A percentile compares a stretch with the other conserved stretches of the same genome.
Conservation (phyloP, 176 grass and related monocot genomes). For the Elymus sibiricus region DNA sequence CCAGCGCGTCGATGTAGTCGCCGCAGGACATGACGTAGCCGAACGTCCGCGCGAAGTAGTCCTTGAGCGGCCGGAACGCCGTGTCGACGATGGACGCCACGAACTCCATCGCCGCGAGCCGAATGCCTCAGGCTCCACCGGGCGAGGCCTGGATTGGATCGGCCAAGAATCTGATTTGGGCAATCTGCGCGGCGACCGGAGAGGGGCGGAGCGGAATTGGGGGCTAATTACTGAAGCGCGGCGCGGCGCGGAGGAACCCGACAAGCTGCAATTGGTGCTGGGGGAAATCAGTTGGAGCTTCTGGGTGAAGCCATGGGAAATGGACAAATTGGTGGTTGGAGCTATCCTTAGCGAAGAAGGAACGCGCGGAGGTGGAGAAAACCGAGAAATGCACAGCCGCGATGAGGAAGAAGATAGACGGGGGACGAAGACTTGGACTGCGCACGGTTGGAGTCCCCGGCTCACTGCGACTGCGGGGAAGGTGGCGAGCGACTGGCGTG, state of each 20-base stretch:
- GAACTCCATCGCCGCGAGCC: slow-evolving; percentile 57
- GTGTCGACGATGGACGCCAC: slow-evolving; percentile 66
- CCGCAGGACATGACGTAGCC: slow-evolving; percentile 67
- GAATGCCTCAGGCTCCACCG: background rate
- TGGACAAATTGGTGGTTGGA: slow-evolving; percentile 17
- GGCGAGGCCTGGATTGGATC: background rate
- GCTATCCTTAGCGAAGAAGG: background rate
- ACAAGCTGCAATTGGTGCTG: background rate
- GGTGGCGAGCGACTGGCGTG: background rate
- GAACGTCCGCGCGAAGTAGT: slow-evolving; percentile 70
- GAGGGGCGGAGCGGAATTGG: background rate
- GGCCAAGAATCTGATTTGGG: slow-evolving; percentile 8
- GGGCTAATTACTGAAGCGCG: background rate
- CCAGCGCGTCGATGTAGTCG: slow-evolving; percentile 60
- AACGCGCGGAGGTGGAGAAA: background rate
- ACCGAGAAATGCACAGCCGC: background rate
- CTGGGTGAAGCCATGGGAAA: background rate
- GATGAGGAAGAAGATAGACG: background rate
- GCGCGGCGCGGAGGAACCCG: background rate
- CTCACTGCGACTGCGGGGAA: background rate
- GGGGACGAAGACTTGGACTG: slow-evolving; percentile 1
- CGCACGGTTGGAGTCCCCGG: background rate
- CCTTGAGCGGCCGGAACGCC: slow-evolving; percentile 71
- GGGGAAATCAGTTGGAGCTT: background rate
- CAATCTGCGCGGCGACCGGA: background rate